phyloP scores from a whole-genome alignment of 2,329 filamentous ascomycete genomes.

The Calonectria honghensis region DNA sequence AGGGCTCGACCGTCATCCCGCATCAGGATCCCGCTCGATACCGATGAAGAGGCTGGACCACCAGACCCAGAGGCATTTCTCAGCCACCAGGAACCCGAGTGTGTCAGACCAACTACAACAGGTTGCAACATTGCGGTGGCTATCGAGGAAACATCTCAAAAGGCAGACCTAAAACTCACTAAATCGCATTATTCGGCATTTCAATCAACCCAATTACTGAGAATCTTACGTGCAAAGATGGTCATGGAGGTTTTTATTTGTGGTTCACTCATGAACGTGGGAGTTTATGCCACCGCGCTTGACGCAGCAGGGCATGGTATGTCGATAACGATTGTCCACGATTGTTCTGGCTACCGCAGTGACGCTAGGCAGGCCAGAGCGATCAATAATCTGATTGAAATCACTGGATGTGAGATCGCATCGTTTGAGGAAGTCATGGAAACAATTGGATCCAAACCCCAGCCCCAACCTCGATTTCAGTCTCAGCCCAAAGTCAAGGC shows the following conservation, averaged over 20 bases:
- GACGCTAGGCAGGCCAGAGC: conserved; percentile 82
- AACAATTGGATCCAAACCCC: conserved; percentile 45
- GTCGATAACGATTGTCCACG: conserved; percentile 88
- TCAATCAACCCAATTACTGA: conserved; percentile 81
- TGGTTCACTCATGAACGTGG: conserved; percentile 89
- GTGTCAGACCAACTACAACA: conserved; percentile 66
- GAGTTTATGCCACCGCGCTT: conserved; percentile 92
- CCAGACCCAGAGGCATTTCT: conserved; percentile 68
- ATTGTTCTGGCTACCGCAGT: conserved; percentile 89
- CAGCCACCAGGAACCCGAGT: conserved; percentile 63
- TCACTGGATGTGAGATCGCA: conserved; percentile 83
- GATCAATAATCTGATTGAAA: conserved; percentile 81
- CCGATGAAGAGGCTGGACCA: conserved; percentile 37
- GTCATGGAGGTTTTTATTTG: conserved; percentile 93
- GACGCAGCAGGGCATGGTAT: conserved; percentile 93
- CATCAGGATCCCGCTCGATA: conserved; percentile 40
- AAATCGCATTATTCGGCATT: conserved; percentile 95
- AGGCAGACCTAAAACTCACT: conserved; percentile 70
- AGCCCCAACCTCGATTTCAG: conserved; percentile 14
- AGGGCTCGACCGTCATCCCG: conserved; percentile 41
- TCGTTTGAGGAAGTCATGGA: conserved; percentile 75
- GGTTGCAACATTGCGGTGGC: conserved; percentile 67
- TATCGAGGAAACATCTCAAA: conserved; percentile 66
- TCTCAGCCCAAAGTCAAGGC: not conserved
- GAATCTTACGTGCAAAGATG: conserved; percentile 87